These are phyloP conservation scores for Suhomyces sp. DNA, from an alignment of 805 yeast genomes.

Conservation along the genomic window DNA sequence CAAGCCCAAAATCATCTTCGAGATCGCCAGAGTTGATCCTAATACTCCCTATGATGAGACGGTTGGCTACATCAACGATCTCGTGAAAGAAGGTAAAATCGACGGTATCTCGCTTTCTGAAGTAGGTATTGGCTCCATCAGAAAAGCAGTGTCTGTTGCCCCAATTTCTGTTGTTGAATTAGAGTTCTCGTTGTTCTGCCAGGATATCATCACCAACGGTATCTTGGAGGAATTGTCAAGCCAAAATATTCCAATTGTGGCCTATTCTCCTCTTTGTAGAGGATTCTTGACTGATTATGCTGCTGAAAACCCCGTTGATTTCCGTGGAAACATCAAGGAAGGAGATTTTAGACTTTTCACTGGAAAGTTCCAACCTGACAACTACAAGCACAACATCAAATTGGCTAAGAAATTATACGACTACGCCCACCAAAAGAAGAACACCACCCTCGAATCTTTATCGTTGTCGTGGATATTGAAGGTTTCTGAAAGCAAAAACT, in stretches of 20 bases:
- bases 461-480: conserved; percentile 50
- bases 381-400: conserved; percentile 50
- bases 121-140: conserved; percentile 59
- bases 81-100: conserved; percentile 61
- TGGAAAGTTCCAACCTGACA: conserved; percentile 62
- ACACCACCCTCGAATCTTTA: conserved; percentile 57
- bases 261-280: conserved; percentile 76
- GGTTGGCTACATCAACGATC: conserved; percentile 54
- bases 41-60: conserved; percentile 58
- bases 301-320: conserved; percentile 42
- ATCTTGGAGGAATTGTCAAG: conserved; percentile 58
- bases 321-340: conserved; percentile 48
- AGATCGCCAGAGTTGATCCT: conserved; percentile 69
- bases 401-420: conserved; percentile 50
- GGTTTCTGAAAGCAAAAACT: conserved; percentile 61
- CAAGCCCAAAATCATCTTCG: conserved; percentile 49
- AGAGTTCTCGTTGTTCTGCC: conserved; percentile 72
- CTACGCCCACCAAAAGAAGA: conserved; percentile 45
- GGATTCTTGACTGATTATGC: conserved; percentile 5
- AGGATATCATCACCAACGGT: conserved; percentile 61
- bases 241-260: conserved; percentile 62
- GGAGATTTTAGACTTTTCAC: conserved; percentile 53
- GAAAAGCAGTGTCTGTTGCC: conserved; percentile 53
- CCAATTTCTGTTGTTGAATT: conserved; percentile 72
- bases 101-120: conserved; percentile 77